A percentile compares a stretch with the other conserved stretches of the same genome.
These are phyloP conservation scores for Penicillium malachiteum DNA, from an alignment of 495 filamentous ascomycete genomes.

Conservation along the genomic window DNA sequence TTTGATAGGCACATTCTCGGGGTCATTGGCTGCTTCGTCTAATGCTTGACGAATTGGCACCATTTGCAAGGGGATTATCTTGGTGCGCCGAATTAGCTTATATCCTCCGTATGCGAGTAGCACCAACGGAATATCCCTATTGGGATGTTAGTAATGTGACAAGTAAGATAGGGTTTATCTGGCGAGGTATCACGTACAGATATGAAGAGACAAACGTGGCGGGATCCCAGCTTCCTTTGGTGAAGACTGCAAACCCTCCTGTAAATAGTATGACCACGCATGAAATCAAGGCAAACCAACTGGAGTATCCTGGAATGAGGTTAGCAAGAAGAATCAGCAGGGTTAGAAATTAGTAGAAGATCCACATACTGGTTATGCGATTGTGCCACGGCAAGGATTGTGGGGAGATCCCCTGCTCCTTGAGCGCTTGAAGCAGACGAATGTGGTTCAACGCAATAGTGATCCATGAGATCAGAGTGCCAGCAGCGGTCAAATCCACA, in stretches of 20 bases:
- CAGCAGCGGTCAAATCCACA: slow-evolving; percentile 54
- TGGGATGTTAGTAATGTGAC: neutral
- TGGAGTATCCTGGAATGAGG: slow-evolving; percentile 42
- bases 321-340: slow-evolving; percentile 3
- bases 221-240: slow-evolving; percentile 34
- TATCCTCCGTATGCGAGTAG: slow-evolving; percentile 40
- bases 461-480: slow-evolving; percentile 56
- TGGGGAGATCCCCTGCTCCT: slow-evolving; percentile 45
- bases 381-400: slow-evolving; percentile 55
- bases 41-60: slow-evolving; percentile 35
- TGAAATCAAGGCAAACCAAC: slow-evolving; percentile 49
- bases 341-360: neutral
- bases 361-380: slow-evolving; percentile 23
- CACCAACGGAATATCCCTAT: slow-evolving; percentile 45
- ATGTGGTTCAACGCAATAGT: slow-evolving; percentile 57
- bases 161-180: neutral
- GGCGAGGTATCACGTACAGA: slow-evolving; percentile 25
- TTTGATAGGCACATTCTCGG: slow-evolving; percentile 31
- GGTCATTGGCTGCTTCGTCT: slow-evolving; percentile 31
- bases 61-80: slow-evolving; percentile 28
- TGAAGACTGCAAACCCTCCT: slow-evolving; percentile 64
- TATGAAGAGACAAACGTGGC: slow-evolving; percentile 37
- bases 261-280: slow-evolving; percentile 56
- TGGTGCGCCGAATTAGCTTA: slow-evolving; percentile 40
- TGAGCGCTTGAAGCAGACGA: slow-evolving; percentile 53